These are phyloP conservation scores for Debaryomyces robertsiae DNA, from an alignment of 1,139 yeast genomes.

Conservation along the genomic window DNA sequence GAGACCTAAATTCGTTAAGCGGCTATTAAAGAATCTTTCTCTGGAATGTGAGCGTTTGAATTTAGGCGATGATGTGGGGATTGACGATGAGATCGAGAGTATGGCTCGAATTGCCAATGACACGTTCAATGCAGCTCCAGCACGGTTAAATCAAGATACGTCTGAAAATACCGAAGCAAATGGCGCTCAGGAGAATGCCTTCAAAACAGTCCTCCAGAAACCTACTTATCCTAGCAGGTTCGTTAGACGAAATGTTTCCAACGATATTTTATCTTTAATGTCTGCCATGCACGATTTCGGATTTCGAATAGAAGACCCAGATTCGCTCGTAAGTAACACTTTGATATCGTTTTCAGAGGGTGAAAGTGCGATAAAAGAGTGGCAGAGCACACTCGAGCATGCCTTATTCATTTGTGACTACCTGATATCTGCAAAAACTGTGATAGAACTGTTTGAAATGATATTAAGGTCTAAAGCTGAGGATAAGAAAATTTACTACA, in stretches of 20 bases:
- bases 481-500: neutral
- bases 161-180: neutral
- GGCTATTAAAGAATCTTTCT: conserved; percentile 11
- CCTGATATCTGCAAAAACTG: neutral
- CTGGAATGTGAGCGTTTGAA: conserved; percentile 11
- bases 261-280: neutral
- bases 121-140: conserved; percentile 11
- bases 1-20: conserved; percentile 16
- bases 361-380: conserved; percentile 1
- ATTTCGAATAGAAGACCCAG: conserved; percentile 1
- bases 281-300: conserved; percentile 6
- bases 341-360: neutral
- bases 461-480: neutral
- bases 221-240: conserved; percentile 11
- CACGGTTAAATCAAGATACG: neutral
- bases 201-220: conserved; percentile 3
- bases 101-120: conserved; percentile 18
- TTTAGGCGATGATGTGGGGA: neutral
- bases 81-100: conserved; percentile 15
- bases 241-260: neutral
- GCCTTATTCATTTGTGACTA: neutral
- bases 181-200: conserved; percentile 2
- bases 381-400: neutral
- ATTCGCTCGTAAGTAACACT: neutral
- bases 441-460: conserved; percentile 7